A percentile compares a stretch with the other conserved stretches of the same genome.
Conservation (phyloP, 768 basidiomycete species). For the Phlebiopsis gigantea region DNA sequence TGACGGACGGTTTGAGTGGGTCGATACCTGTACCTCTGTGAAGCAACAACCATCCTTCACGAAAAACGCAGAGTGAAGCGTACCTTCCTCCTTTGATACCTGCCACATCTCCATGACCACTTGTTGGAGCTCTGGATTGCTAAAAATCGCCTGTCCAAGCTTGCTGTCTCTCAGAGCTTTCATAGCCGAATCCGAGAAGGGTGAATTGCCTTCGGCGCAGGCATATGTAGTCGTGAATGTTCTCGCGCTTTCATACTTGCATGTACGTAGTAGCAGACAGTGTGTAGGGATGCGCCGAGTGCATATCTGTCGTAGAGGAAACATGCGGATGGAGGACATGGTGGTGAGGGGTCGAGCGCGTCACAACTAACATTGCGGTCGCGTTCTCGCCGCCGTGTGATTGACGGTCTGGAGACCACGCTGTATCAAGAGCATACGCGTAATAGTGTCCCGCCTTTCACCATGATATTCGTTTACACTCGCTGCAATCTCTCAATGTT, state of each 20-base stretch:
- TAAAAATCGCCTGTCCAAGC: conserved; percentile 3
- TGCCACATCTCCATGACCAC: conserved; percentile 6
- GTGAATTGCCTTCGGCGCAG: not conserved
- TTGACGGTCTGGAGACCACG: too few relatives aligned
- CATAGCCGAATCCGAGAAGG: not conserved
- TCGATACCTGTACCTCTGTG: conserved; percentile 5
- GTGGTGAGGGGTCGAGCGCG: too few relatives aligned
- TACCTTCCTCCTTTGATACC: conserved; percentile 17
- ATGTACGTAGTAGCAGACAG: not conserved
- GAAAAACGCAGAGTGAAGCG: not conserved
- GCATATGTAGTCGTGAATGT: not conserved
- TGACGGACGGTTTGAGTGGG: conserved; percentile 9
- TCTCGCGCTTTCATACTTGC: not conserved
- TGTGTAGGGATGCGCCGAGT: not conserved
- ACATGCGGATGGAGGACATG: not conserved
- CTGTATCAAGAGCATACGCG: too few relatives aligned
- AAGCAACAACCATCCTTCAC: not conserved
- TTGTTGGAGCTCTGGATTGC: conserved; percentile 11
- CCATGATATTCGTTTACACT: too few relatives aligned
- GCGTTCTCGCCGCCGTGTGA: too few relatives aligned
- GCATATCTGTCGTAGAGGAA: not conserved
- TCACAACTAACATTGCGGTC: too few relatives aligned
- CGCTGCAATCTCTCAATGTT: too few relatives aligned
- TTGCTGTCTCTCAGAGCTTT: conserved; percentile 3
- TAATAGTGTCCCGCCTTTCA: too few relatives aligned